Base-by-base conservation (phyloP, 1,139 yeast genomes). In the Torulaspora globosa region DNA sequence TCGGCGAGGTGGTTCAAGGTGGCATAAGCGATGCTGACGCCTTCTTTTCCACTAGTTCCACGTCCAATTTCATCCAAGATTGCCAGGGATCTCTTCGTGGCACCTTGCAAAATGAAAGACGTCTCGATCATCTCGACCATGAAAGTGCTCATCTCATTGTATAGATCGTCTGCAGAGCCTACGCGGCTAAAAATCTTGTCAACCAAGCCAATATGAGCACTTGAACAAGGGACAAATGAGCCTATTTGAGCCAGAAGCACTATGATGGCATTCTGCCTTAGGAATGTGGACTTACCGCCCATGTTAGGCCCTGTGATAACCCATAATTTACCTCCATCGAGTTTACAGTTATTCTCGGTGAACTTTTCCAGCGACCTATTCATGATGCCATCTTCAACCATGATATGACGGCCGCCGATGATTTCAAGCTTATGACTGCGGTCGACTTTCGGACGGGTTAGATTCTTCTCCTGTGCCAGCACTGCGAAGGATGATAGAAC, bases 61-160 rank as follows among this genome's bases (percentile, higher is more conserved):
- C 98, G 73, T 0, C 98, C 98, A n/a, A 92, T 82, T 58, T 92
- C 98, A 67, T 92, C 98, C 38, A 92, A 78, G 27, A 92, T 84
- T 0, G 96, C 96, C 52, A 92, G 67, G 0, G 97, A 89, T 36
- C 74, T 67, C 0, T 73, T 60, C 0, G 97, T 88, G 1, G 97
- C 95, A 49, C 85, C 79, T 39, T 76, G 73, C 44, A 92, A 67
- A 31, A 92, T 89, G 51, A 78, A 75, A 21, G 95, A 83, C 0
- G 96, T 87, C 61, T 92, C 98, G n/a, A 87, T 78, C 97, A 92
- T 90, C 58, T 92, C 97, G 12, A 90, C 96, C 97, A 92, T 89
- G 59, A 92, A 92, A 0, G 98, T 90, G 53, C 96, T 86, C 66
- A 89, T 75, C 54, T 90, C 94, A 49, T 87, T 80, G 60, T 75